These are phyloP conservation scores for Alternaria ventricosa DNA, from an alignment of 2,329 filamentous ascomycete species.

Conservation along the genomic window DNA sequence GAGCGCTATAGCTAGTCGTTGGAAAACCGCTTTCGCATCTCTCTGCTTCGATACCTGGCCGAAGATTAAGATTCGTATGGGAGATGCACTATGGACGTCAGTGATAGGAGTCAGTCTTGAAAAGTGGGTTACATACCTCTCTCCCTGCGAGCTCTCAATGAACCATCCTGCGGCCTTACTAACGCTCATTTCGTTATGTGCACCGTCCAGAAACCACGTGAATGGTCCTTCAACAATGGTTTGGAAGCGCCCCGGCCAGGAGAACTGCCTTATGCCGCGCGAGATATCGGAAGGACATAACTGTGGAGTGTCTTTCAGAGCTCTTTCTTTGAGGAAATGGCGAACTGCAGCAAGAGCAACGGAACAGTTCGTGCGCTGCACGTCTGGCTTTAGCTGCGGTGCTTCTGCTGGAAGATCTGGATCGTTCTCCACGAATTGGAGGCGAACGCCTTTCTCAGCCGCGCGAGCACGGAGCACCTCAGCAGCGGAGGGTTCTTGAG, in stretches of 20 bases:
- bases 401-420: constrained; percentile 9
- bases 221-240: neutral
- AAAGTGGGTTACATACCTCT: neutral
- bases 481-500: constrained; percentile 10
- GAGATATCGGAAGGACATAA: neutral
- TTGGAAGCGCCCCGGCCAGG: neutral
- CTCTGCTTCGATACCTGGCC: neutral
- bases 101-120: neutral
- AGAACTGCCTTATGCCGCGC: neutral
- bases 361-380: constrained; percentile 18
- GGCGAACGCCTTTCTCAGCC: constrained; percentile 11
- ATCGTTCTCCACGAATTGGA: constrained; percentile 17
- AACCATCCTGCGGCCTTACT: constrained; percentile 19
- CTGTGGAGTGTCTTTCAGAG: neutral
- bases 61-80: neutral
- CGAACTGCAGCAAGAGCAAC: constrained; percentile 11
- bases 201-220: constrained; percentile 18
- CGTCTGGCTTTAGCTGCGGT: constrained; percentile 9
- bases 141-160: neutral
- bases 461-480: constrained; percentile 16
- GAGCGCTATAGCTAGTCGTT: neutral
- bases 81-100: neutral
- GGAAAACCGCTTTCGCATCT: neutral
- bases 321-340: neutral
- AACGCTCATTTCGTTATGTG: constrained; percentile 24